A percentile compares a stretch with the other conserved stretches of the same genome.
These are phyloP conservation scores for Psilocybe subaeruginosa DNA, from an alignment of 768 basidiomycete species.

Conservation along the genomic window DNA sequence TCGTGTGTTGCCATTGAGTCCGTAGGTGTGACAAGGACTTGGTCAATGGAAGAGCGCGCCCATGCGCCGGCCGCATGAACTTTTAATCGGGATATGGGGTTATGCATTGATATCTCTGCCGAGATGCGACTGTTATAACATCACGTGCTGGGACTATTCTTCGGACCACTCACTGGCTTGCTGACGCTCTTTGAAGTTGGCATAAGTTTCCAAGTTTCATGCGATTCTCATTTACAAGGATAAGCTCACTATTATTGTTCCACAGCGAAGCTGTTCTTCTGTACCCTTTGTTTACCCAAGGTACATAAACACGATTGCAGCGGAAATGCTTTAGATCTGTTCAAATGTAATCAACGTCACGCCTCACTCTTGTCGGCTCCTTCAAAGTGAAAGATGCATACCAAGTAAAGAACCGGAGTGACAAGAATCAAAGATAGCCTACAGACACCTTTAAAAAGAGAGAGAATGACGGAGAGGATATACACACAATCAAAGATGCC, in stretches of 20 bases:
- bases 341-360: not conserved
- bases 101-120: slow-evolving; percentile 15
- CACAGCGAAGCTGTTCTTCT: slow-evolving; percentile 35
- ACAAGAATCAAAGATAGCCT: slow-evolving; percentile 41
- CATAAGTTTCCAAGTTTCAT: not conserved
- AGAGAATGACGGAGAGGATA: not conserved
- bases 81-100: slow-evolving; percentile 4
- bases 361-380: not conserved
- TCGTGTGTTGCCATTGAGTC: not conserved
- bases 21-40: slow-evolving; percentile 9
- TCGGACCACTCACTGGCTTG: slow-evolving; percentile 14
- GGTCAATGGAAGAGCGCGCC: slow-evolving; percentile 19
- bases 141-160: not conserved
- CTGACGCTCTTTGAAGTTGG: slow-evolving; percentile 9
- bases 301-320: slow-evolving; percentile 49
- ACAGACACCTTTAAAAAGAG: not conserved
- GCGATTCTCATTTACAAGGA: not conserved
- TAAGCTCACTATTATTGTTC: slow-evolving; percentile 32
- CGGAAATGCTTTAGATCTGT: slow-evolving; percentile 44
- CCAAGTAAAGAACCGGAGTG: slow-evolving; percentile 45
- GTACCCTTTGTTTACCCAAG: slow-evolving; percentile 47
- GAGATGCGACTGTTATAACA: not conserved
- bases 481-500: slow-evolving; percentile 37
- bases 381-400: slow-evolving; percentile 13
- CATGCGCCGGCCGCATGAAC: not conserved